Percentiles rank a stretch among this genome's conserved stretches.
Evolutionary conservation across 495 filamentous ascomycete genomes (phyloP).

Genomic region (Podospora appendiculata): DNA sequence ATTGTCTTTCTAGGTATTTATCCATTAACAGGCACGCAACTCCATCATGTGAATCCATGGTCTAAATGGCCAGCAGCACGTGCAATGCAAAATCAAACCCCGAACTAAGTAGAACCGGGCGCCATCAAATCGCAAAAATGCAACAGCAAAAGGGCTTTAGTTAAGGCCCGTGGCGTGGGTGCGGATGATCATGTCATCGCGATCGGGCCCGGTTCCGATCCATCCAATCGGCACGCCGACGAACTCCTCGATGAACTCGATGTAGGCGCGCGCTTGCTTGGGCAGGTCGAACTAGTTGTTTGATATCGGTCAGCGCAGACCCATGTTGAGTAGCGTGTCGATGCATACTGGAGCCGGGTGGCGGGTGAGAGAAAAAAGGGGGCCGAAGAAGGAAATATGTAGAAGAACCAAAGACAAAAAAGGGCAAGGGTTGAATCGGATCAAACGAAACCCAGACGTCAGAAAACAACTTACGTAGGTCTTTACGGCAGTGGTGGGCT

Average conservation of each 20-base stretch:
- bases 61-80: too few species aligned
- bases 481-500: conserved; percentile 45
- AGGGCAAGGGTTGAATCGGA: too few species aligned
- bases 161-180: conserved; percentile 7
- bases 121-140: too few species aligned
- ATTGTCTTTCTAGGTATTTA: too few species aligned
- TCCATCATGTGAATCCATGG: too few species aligned
- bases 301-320: conserved; percentile 20
- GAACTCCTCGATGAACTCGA: conserved; percentile 64
- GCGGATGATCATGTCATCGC: conserved; percentile 45
- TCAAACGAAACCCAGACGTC: too few species aligned
- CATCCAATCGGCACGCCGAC: conserved; percentile 64
- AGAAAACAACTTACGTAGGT: conserved; percentile 11
- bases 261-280: conserved; percentile 63
- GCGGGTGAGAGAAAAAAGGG: background rate
- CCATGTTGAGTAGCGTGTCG: background rate
- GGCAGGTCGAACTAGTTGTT: conserved; percentile 55
- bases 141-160: background rate
- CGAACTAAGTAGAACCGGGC: too few species aligned
- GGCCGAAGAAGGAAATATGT: background rate
- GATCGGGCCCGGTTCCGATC: conserved; percentile 70
- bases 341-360: background rate
- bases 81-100: too few species aligned
- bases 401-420: too few species aligned
- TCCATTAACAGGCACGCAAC: too few species aligned